A percentile compares a stretch with the other conserved stretches of the same genome.
These are phyloP conservation scores for Ilex aquifolium DNA, from an alignment of 257 asterid genomes.

Conservation along the genomic window DNA sequence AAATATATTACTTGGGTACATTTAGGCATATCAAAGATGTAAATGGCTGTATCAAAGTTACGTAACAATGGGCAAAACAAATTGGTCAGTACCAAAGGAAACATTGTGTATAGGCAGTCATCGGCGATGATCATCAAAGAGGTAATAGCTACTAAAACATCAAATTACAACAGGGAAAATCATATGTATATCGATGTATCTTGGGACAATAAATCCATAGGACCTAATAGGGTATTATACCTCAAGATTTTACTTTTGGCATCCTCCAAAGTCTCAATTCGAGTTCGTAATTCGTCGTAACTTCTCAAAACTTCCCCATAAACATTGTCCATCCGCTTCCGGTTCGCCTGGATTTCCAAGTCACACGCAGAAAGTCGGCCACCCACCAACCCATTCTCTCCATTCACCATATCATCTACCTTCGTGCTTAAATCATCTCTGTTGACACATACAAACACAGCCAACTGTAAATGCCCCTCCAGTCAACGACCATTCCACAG, in stretches of 20 bases:
- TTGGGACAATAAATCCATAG: not conserved
- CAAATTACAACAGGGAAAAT: no score
- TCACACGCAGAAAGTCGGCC: constrained; percentile 15
- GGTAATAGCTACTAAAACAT: no score
- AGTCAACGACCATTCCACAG: not conserved
- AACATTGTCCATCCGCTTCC: constrained; percentile 35
- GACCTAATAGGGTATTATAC: constrained; percentile 46
- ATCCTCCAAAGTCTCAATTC: constrained; percentile 32
- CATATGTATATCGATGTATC: no score
- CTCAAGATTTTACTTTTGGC: constrained; percentile 52
- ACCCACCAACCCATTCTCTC: constrained; percentile 16
- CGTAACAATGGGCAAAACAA: no score
- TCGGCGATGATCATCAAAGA: no score
- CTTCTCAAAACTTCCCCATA: constrained; percentile 38
- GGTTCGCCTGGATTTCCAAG: constrained; percentile 17
- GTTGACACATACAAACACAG: constrained; percentile 19
- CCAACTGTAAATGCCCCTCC: not conserved
- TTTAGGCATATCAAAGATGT: no score
- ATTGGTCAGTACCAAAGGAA: no score
- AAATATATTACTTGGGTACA: no score
- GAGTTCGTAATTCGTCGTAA: constrained; percentile 31
- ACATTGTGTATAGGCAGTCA: no score
- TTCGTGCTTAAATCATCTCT: constrained; percentile 16
- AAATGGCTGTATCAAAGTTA: no score
- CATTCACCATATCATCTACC: constrained; percentile 16